Evolutionary conservation across 176 grass and related monocot genomes (phyloP).

Genomic region (Lolium rigidum): DNA sequence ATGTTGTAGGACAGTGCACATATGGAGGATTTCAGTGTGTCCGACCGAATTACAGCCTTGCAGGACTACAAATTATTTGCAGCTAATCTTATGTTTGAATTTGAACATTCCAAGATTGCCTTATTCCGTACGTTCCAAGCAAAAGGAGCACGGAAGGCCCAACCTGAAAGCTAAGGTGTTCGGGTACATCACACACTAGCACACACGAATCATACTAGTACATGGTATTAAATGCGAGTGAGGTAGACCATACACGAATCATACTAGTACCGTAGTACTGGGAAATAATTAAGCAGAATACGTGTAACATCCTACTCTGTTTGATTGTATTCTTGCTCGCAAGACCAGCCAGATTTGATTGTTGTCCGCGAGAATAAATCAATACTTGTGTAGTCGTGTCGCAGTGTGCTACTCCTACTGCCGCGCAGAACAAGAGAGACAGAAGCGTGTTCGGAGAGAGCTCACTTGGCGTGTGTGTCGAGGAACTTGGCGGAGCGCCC

Average conservation of each 20-base stretch:
- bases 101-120: neutral
- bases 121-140: neutral
- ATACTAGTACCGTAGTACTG: too few relatives aligned
- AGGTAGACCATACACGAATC: too few relatives aligned
- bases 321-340: neutral
- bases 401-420: neutral
- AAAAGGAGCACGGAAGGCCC: neutral
- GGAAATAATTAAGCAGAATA: too few relatives aligned
- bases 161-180: neutral
- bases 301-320: too few relatives aligned
- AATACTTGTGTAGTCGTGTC: neutral
- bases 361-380: neutral
- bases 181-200: neutral
- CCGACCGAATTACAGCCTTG: neutral
- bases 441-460: neutral
- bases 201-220: neutral
- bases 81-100: neutral
- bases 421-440: neutral
- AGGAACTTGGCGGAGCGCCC: conserved; percentile 85
- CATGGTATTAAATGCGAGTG: neutral
- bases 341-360: neutral
- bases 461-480: conserved; percentile 89
- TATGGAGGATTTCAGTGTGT: neutral
- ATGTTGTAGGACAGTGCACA: neutral
- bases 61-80: neutral